Percentiles rank a stretch among this genome's conserved stretches.
Conservation (phyloP, 2,329 filamentous ascomycete species). For the Harringtonia aguacate region DNA sequence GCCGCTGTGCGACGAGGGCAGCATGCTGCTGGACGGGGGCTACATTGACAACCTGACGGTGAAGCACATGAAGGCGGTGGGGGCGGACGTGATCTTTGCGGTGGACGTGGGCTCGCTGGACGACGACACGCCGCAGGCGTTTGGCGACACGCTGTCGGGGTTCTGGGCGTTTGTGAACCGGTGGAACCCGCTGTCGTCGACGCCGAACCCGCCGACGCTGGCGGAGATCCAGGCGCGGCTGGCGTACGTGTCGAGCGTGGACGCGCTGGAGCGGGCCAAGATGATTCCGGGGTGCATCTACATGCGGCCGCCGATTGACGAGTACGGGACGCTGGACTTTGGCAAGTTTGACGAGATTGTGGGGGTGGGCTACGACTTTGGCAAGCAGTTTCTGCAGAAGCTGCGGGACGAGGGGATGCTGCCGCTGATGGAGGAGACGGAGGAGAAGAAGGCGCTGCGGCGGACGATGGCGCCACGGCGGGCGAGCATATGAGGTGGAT, state of each 20-base stretch:
- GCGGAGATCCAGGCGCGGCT: conserved; percentile 92
- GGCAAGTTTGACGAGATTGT: conserved; percentile 97
- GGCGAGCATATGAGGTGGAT: conserved; percentile 59
- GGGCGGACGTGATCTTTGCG: conserved; percentile 89
- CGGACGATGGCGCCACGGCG: conserved; percentile 70
- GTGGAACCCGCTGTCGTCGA: conserved; percentile 89
- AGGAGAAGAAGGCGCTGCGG: conserved; percentile 65
- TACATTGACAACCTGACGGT: conserved; percentile 98
- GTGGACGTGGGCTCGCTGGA: conserved; percentile 90
- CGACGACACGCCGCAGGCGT: conserved; percentile 82
- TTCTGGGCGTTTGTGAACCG: conserved; percentile 92
- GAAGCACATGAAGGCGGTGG: conserved; percentile 90
- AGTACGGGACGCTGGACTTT: conserved; percentile 91
- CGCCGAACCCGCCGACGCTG: conserved; percentile 86
- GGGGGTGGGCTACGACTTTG: conserved; percentile 76
- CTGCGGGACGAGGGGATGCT: conserved; percentile 71
- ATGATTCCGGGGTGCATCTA: conserved; percentile 84
- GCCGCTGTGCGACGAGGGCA: conserved; percentile 91
- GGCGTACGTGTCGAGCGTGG: conserved; percentile 89
- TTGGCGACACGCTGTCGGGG: conserved; percentile 88
- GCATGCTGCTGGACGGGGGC: conserved; percentile 90
- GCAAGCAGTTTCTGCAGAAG: conserved; percentile 66
- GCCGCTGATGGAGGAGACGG: conserved; percentile 57
- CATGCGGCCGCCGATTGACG: conserved; percentile 90
- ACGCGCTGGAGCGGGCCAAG: conserved; percentile 90